Evolutionary conservation across 257 asterid species (phyloP).

Genomic region (Lavandula angustifolia): DNA sequence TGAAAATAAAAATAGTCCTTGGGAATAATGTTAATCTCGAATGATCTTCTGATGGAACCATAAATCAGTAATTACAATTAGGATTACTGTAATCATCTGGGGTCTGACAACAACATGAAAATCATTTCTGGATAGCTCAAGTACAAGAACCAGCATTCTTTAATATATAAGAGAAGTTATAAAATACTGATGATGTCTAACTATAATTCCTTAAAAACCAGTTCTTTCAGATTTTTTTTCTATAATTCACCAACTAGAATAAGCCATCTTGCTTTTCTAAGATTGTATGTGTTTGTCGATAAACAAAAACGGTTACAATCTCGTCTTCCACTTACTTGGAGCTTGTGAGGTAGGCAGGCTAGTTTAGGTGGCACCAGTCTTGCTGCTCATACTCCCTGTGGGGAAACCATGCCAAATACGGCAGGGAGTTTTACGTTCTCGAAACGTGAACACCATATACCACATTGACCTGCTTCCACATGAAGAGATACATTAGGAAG

Average conservation of each 20-base stretch:
- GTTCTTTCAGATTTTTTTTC: neutral
- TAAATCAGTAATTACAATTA: neutral
- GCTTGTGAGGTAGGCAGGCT: slow-evolving; percentile 9
- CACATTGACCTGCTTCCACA: neutral
- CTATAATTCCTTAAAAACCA: neutral
- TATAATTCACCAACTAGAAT: neutral
- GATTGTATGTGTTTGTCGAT: neutral
- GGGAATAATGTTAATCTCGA: slow-evolving; percentile 7
- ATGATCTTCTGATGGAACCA: neutral
- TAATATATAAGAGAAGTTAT: neutral
- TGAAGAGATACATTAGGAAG: neutral
- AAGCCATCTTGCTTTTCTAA: neutral
- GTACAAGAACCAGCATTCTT: neutral
- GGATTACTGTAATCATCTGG: neutral
- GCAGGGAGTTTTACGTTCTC: neutral
- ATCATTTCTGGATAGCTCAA: neutral
- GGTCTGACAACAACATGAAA: neutral
- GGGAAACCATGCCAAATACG: neutral
- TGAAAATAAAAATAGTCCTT: slow-evolving; percentile 7
- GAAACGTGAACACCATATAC: neutral
- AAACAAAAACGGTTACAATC: slow-evolving; percentile 2
- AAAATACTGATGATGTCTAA: no score
- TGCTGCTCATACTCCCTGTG: neutral
- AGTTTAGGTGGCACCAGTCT: slow-evolving; percentile 9
- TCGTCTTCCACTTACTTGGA: slow-evolving; percentile 14